Percentiles rank a stretch among this genome's conserved stretches.
Evolutionary conservation across 1,284 basidiomycete species (phyloP).

Genomic region (Sporisorium graminicola): DNA sequence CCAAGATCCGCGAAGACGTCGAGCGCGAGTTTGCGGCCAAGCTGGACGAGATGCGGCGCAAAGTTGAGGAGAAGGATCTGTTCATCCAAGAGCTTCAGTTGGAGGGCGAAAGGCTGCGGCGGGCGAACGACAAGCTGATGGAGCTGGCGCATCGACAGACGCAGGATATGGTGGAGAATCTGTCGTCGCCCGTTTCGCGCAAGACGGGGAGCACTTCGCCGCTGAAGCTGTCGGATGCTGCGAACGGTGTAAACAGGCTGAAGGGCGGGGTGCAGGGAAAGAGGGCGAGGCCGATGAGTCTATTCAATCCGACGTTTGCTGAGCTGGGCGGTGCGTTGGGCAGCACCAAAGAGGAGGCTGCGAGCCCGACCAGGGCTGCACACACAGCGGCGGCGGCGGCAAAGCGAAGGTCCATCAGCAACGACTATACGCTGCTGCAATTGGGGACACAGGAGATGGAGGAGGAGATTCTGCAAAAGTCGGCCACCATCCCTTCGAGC

Average conservation of each 20-base stretch:
- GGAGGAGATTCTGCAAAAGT: slow-evolving; percentile 27
- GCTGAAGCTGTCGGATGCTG: slow-evolving; percentile 7
- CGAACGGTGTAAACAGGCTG: not conserved
- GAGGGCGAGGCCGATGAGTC: slow-evolving; percentile 31
- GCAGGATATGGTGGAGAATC: slow-evolving; percentile 46
- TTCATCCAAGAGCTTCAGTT: slow-evolving; percentile 50
- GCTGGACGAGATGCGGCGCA: slow-evolving; percentile 25
- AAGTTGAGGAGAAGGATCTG: slow-evolving; percentile 46
- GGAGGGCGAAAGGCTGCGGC: slow-evolving; percentile 45
- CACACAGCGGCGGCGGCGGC: not conserved
- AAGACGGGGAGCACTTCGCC: not conserved
- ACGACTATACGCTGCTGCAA: slow-evolving; percentile 45
- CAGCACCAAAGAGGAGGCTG: not conserved
- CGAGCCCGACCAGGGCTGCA: not conserved
- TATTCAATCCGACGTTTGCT: slow-evolving; percentile 20
- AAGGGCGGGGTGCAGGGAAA: not conserved
- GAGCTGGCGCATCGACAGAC: slow-evolving; percentile 57
- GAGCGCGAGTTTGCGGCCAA: slow-evolving; percentile 45
- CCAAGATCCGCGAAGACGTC: slow-evolving; percentile 63
- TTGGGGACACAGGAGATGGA: slow-evolving; percentile 30
- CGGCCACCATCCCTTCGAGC: slow-evolving; percentile 14
- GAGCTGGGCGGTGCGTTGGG: not conserved
- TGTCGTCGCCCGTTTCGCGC: slow-evolving; percentile 7
- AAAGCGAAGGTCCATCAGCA: slow-evolving; percentile 30
- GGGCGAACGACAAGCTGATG: slow-evolving; percentile 49